Percentiles rank a stretch among this genome's conserved stretches.
These are phyloP conservation scores for Ganoderma multipileum DNA, from an alignment of 1,284 basidiomycete genomes.

Conservation along the genomic window DNA sequence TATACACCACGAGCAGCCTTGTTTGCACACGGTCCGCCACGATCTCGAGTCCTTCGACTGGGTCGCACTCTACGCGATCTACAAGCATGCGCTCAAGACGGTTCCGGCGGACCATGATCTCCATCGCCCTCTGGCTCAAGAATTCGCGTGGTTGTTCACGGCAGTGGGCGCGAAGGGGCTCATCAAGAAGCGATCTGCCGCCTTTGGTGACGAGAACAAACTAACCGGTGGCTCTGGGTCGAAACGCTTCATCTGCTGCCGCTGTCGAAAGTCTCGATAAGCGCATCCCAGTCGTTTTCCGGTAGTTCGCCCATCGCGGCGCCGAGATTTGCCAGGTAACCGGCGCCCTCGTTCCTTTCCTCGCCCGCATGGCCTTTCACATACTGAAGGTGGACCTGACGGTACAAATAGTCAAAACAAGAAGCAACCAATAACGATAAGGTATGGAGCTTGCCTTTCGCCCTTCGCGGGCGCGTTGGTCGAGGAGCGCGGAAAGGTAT, in stretches of 20 bases:
- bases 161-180: background rate
- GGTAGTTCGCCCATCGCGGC: conserved; percentile 42
- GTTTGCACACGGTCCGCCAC: background rate
- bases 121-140: background rate
- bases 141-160: background rate
- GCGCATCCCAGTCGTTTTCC: conserved; percentile 64
- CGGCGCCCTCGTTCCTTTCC: conserved; percentile 82
- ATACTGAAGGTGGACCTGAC: conserved; percentile 59
- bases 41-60: background rate
- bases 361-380: conserved; percentile 78
- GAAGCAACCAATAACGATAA: background rate
- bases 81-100: background rate
- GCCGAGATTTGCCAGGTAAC: conserved; percentile 69
- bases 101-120: background rate
- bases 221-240: too few relatives aligned
- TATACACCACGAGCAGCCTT: background rate
- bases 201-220: background rate
- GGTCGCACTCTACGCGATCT: background rate
- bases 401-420: background rate
- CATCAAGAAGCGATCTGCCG: background rate
- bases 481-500: conserved; percentile 64
- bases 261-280: conserved; percentile 14
- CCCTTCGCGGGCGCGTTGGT: conserved; percentile 52
- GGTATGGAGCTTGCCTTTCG: conserved; percentile 45
- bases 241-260: background rate